A percentile compares a stretch with the other conserved stretches of the same genome.
Conservation (phyloP, 2,329 filamentous ascomycete genomes). For the Dothistroma pini region DNA sequence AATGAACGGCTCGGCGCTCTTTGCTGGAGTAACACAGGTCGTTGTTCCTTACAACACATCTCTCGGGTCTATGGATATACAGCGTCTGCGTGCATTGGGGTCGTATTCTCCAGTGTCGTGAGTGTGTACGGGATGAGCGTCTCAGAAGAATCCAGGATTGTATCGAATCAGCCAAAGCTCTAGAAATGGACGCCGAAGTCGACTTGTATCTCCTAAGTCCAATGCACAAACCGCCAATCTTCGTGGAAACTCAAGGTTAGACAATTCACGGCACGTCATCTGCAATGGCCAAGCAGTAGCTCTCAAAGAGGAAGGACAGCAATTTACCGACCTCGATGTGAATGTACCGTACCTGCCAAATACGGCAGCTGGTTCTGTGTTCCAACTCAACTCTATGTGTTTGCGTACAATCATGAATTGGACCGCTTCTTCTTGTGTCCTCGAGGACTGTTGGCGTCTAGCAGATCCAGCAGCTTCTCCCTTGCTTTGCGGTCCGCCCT, state of each 20-base stretch:
- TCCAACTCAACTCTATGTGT: neutral
- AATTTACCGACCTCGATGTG: neutral
- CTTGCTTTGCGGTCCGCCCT: conserved; percentile 56
- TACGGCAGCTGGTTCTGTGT: neutral
- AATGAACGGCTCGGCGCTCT: neutral
- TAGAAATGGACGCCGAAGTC: no score
- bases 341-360: neutral
- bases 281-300: neutral
- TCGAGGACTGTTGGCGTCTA: conserved; percentile 27
- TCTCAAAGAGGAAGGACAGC: neutral
- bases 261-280: no score
- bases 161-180: no score
- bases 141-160: no score
- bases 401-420: conserved; percentile 3
- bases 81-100: neutral
- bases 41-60: neutral
- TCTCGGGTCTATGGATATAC: neutral
- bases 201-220: no score
- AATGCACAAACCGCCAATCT: no score
- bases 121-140: neutral
- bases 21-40: neutral
- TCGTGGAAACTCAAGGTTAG: no score
- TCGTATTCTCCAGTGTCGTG: neutral
- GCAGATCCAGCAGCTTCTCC: conserved; percentile 37
- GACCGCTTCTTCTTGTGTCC: conserved; percentile 24